Percentiles rank a stretch among this genome's conserved stretches.
Conservation (phyloP, 257 asterid species). For the Handroanthus guayacan region DNA sequence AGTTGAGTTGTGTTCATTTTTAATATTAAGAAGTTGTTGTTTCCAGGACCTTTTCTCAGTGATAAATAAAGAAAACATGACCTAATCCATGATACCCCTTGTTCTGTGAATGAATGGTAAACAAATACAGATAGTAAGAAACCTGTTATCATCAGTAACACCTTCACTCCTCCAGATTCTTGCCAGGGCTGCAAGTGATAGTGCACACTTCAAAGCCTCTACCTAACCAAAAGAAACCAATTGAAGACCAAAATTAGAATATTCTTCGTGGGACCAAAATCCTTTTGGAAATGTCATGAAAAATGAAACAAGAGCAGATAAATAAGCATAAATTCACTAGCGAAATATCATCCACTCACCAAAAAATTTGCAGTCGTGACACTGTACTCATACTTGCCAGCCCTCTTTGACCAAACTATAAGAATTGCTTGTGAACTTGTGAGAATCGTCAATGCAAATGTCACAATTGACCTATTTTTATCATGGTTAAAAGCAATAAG, state of each 20-base stretch:
- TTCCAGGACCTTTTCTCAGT: constrained; percentile 9
- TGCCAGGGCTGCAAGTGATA: constrained; percentile 86
- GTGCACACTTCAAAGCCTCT: constrained; percentile 89
- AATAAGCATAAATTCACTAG: constrained; percentile 10
- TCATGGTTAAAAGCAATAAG: constrained; percentile 15
- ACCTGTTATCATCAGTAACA: constrained; percentile 96
- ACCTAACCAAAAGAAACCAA: constrained; percentile 61
- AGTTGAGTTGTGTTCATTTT: background rate
- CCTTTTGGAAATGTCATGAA: background rate
- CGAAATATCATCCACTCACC: constrained; percentile 65
- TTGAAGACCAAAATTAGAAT: constrained; percentile 34
- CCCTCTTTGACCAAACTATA: constrained; percentile 99
- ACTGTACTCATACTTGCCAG: constrained; percentile 97
- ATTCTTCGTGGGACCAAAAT: constrained; percentile 28
- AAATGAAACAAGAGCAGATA: constrained; percentile 20
- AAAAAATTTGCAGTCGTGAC: constrained; percentile 97
- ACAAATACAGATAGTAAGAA: constrained; percentile 20
- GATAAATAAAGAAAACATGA: constrained; percentile 4
- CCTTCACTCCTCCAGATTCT: constrained; percentile 92
- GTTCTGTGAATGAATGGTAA: constrained; percentile 28
- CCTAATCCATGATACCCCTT: constrained; percentile 4
- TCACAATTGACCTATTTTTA: constrained; percentile 75
- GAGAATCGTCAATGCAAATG: constrained; percentile 84
- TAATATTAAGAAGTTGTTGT: background rate
- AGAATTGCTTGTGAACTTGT: constrained; percentile 99